Conservation (phyloP, 1,284 basidiomycete species). For the Austroboletus niveus region DNA sequence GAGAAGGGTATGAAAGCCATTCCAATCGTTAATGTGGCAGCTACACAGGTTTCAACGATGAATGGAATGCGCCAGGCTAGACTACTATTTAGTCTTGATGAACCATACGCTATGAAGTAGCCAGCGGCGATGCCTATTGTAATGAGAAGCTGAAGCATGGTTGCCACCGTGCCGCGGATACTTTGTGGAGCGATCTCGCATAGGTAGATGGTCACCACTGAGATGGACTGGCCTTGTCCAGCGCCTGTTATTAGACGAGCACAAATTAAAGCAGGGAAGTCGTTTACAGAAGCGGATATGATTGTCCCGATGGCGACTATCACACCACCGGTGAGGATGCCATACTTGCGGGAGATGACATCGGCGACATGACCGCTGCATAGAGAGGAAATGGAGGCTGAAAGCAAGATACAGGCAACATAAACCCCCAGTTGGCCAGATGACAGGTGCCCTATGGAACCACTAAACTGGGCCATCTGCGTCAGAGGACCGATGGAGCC, state of each 20-base stretch:
- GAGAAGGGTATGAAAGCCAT: constrained; percentile 52
- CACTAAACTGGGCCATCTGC: constrained; percentile 43
- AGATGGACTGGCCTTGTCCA: constrained; percentile 49
- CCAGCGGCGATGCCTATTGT: constrained; percentile 46
- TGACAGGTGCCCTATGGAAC: constrained; percentile 35
- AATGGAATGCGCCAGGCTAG: constrained; percentile 52
- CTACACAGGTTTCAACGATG: constrained; percentile 40
- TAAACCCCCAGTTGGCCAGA: constrained; percentile 43
- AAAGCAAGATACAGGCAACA: constrained; percentile 46
- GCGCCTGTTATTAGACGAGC: constrained; percentile 48
- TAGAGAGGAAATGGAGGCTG: constrained; percentile 44
- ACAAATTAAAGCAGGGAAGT: constrained; percentile 39
- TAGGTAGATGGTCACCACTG: constrained; percentile 45
- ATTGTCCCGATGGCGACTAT: constrained; percentile 41
- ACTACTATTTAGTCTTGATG: constrained; percentile 36
- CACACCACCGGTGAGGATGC: constrained; percentile 42
- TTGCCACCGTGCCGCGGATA: constrained; percentile 43
- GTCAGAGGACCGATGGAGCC: constrained; percentile 47
- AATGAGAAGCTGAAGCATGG: constrained; percentile 44
- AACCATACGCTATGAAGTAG: constrained; percentile 51
- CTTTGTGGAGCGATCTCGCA: constrained; percentile 44
- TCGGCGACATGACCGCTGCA: constrained; percentile 48
- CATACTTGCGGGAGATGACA: constrained; percentile 46
- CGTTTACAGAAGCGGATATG: constrained; percentile 33
- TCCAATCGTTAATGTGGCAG: constrained; percentile 42